Evolutionary conservation across 2,329 filamentous ascomycete genomes (phyloP), one percentile per base, ranked within the genome.

Genomic region (Davidsoniella eucalypti): DNA sequence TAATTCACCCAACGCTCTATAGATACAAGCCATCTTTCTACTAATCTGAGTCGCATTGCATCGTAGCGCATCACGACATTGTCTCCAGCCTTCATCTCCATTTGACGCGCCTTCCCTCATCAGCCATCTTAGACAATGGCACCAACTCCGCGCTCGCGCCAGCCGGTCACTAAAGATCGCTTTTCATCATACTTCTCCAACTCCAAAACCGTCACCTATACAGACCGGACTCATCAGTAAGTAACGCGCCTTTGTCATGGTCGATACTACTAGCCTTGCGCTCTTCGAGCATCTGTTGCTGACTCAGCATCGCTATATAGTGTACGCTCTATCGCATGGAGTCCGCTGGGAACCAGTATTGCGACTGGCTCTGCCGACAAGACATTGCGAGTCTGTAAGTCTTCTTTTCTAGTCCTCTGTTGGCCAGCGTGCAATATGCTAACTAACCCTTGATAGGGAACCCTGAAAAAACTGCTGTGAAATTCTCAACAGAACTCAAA

Each of bases 291-390:
- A 85, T 58, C 72, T 74, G 37, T 25, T 46, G 42, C 57, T 59
- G 50, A 58, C 41, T 18, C 23, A 33, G 40, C 33, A 26, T 41
- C 23, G 29, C 43, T 25, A 29, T 52, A 49, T 56, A 87, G 82
- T 55, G 72, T 93, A 51, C 79, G 84, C 39, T 82, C 83, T 1
- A 80, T 96, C 56, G 81, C 84, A 38, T 96, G 90, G 90, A 94
- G 90, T 56, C 85, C 88, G 0, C 70, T 85, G 0, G 87, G 90
- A 33, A 83, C 78, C 7, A 70, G 92, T 53, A 79, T 96, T 54
- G 90, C 90, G 0, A 93, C 88, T 0, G 87, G 87, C 2, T 75
- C 82, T 5, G 68, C 72, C 21, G 80, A 86, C 59, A 77, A 75
- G 57, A 83, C 75, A 7, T 65, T 90, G 49, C 78, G 84, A 58